Evolutionary conservation across 2,329 filamentous ascomycete genomes (phyloP), one percentile per base, ranked within the genome.

Genomic region (Claviceps citrina): DNA sequence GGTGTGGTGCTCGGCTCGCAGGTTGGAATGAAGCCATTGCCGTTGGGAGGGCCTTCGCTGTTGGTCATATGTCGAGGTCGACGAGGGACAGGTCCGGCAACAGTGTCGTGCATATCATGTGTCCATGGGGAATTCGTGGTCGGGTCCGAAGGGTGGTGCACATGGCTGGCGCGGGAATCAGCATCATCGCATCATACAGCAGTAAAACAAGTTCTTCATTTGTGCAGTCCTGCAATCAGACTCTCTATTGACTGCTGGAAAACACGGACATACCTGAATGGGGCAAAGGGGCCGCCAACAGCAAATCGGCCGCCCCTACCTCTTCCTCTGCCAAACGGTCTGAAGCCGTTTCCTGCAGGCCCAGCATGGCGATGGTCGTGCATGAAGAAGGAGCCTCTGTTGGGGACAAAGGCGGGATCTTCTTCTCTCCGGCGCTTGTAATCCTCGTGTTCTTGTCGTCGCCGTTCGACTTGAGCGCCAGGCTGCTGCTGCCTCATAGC

Each of bases 341-440:
- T 71, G 60, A 89, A 85, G 39, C 81, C 81, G 60, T 87, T 89
- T 39, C 78, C 73, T 48, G 78, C 76, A 33, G 79, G 73, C n/a
- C 81, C 81, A 41, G 81, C 75, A 50, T 84, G 79, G 46, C 85
- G 76, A 54, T 91, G 84, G 57, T 96, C 91, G 60, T 96, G 89
- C 76, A 96, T 86, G 65, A 95, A 96, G 67, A 96, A 96, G 46
- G 84, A 81, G 43, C 91, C 91, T 48, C 89, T 72, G 54, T 93
- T 95, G 40, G 91, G 89, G 41, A 95, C 89, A 62, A 94, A 94
- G 9, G 87, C 78, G 27, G 89, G 89, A 58, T 94, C 85, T 51
- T 84, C 78, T 55, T 93, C 85, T 50, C 84, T 75, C 59, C 84
- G 84, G 63, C 81, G 84, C 62, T 81, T 78, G 64, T 93, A 93